phyloP scores from a whole-genome alignment of 257 asterid genomes.

The Galeopsis tetrahit region DNA sequence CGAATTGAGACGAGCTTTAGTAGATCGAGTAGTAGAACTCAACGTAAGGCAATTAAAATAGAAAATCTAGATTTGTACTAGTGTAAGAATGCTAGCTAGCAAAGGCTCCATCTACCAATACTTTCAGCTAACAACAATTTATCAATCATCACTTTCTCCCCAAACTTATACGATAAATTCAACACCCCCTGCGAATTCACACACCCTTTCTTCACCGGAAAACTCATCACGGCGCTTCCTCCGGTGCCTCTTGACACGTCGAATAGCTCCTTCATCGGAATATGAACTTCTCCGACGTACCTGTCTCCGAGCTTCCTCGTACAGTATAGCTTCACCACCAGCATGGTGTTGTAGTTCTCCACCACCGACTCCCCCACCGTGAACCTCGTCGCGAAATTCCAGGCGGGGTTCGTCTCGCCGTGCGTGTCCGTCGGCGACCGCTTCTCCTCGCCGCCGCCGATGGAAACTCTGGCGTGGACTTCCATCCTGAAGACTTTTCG shows the following conservation, averaged over 20 bases:
- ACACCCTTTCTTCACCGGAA: slow-evolving; percentile 60
- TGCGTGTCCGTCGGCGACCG: slow-evolving; percentile 63
- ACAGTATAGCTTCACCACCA: slow-evolving; percentile 69
- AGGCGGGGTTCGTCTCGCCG: slow-evolving; percentile 67
- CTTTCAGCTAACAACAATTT: not conserved
- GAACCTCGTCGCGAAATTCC: slow-evolving; percentile 66
- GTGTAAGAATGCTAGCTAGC: too few species aligned
- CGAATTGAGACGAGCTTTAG: too few species aligned
- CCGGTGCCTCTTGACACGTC: slow-evolving; percentile 46
- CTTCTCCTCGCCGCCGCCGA: slow-evolving; percentile 47
- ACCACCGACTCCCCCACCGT: slow-evolving; percentile 53
- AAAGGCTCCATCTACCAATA: too few species aligned
- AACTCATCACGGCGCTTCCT: slow-evolving; percentile 53
- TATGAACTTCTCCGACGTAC: slow-evolving; percentile 67
- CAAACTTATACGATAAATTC: slow-evolving; percentile 64
- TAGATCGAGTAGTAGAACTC: too few species aligned
- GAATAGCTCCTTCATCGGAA: slow-evolving; percentile 64
- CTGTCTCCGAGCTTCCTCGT: slow-evolving; percentile 69
- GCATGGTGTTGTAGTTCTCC: slow-evolving; percentile 48
- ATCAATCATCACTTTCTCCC: slow-evolving; percentile 40
- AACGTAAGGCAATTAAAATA: too few species aligned
- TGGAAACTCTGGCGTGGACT: slow-evolving; percentile 62
- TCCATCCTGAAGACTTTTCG: slow-evolving; percentile 63
- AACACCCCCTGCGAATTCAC: slow-evolving; percentile 62
- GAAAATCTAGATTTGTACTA: too few species aligned